These are phyloP conservation scores for Aspergillus wentii DNA, from an alignment of 495 filamentous ascomycete genomes.

Conservation along the genomic window DNA sequence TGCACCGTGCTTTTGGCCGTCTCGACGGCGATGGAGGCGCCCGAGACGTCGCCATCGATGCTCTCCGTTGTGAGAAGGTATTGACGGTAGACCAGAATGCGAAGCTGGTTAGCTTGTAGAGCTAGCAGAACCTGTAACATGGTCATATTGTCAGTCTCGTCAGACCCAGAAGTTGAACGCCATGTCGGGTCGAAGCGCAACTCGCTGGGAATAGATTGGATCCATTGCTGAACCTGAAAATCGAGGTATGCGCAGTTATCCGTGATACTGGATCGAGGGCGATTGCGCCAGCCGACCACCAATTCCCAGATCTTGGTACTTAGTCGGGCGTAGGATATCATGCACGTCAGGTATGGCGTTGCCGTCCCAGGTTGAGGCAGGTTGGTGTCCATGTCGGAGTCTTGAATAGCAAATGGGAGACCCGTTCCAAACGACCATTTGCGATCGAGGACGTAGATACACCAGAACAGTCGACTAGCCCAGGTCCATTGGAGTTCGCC, in stretches of 20 bases:
- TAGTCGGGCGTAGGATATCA: constrained; percentile 67
- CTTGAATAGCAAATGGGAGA: constrained; percentile 72
- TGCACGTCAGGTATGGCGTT: constrained; percentile 33
- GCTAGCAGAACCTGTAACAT: constrained; percentile 50
- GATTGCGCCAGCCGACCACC: constrained; percentile 44
- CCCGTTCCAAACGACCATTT: constrained; percentile 80
- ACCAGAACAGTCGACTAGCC: constrained; percentile 73
- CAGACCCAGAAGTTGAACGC: constrained; percentile 22
- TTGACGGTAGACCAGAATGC: constrained; percentile 74
- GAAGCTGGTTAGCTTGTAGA: constrained; percentile 72
- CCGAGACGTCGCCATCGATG: constrained; percentile 60
- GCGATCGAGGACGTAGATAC: constrained; percentile 74
- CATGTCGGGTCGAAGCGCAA: constrained; percentile 48
- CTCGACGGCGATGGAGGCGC: constrained; percentile 64
- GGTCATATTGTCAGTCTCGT: constrained; percentile 26
- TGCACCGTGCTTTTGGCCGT: constrained; percentile 74
- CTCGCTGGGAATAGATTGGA: constrained; percentile 50
- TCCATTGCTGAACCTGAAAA: constrained; percentile 72
- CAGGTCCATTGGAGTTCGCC: constrained; percentile 55
- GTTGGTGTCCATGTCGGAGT: constrained; percentile 73
- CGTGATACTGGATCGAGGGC: constrained; percentile 41
- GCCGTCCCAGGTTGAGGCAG: constrained; percentile 57
- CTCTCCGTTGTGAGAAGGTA: constrained; percentile 66
- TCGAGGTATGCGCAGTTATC: constrained; percentile 68
- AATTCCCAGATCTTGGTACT: constrained; percentile 71